Percentiles rank a stretch among this genome's conserved stretches.
These are phyloP conservation scores for Fraxinus ornus DNA, from an alignment of 305 asterid species.

Conservation along the genomic window DNA sequence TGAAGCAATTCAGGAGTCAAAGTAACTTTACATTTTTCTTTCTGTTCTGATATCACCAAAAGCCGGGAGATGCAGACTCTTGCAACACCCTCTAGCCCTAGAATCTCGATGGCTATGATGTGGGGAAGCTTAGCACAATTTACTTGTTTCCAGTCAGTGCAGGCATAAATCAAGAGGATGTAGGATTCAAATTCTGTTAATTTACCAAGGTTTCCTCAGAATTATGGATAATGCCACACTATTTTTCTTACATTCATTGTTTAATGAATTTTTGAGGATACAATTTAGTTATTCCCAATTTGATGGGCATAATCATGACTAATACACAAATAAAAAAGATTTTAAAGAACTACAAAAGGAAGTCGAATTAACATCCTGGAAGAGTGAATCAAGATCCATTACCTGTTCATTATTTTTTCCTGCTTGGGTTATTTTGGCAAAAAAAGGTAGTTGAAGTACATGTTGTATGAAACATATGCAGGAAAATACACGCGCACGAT, in stretches of 20 bases:
- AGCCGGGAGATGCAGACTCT: not conserved
- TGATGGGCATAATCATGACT: not conserved
- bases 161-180: not conserved
- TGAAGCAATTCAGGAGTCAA: not conserved
- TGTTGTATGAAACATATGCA: not conserved
- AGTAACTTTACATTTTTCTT: not conserved
- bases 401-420: not conserved
- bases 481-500: not conserved
- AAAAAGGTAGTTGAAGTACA: slow-evolving; percentile 2
- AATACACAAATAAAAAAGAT: not conserved
- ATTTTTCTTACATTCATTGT: not conserved
- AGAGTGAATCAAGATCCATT: not conserved
- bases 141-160: not conserved
- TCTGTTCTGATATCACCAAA: not conserved
- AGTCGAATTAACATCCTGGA: not conserved
- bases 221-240: not conserved
- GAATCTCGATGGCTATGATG: not conserved
- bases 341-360: not conserved
- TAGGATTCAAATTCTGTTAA: not conserved
- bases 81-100: not conserved
- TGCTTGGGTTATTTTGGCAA: not conserved
- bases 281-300: not conserved
- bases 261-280: not conserved
- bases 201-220: not conserved
- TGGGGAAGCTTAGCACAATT: not conserved